Conservation (phyloP, 2,329 filamentous ascomycete genomes). For the Pseudocercospora pini-densiflorae region DNA sequence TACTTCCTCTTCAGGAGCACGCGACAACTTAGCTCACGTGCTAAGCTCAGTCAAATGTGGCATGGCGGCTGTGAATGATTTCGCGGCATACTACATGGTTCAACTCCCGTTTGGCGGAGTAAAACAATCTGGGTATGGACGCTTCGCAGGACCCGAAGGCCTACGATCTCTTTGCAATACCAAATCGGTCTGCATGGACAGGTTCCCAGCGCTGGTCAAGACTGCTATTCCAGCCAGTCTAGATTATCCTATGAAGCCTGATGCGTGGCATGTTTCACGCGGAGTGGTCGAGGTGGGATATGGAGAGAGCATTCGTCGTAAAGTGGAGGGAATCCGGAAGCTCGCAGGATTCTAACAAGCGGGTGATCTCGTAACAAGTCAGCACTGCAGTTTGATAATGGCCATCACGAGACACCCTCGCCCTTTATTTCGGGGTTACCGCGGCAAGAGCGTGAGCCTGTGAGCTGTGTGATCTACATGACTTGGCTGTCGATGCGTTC, state of each 20-base stretch:
- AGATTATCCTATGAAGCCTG: constrained; percentile 72
- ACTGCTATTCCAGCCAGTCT: constrained; percentile 82
- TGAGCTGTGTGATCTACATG: neutral
- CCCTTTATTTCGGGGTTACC: constrained; percentile 7
- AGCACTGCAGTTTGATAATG: constrained; percentile 2
- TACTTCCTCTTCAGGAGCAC: constrained; percentile 47
- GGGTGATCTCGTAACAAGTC: constrained; percentile 13
- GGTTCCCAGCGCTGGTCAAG: constrained; percentile 59
- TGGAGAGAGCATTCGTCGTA: constrained; percentile 46
- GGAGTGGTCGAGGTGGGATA: constrained; percentile 56
- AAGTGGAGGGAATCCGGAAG: constrained; percentile 46
- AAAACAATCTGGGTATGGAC: constrained; percentile 84
- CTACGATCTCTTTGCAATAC: constrained; percentile 81
- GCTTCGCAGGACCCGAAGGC: constrained; percentile 91
- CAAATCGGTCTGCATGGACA: constrained; percentile 85
- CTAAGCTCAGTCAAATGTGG: constrained; percentile 74
- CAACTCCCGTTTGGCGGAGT: constrained; percentile 93
- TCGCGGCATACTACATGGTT: constrained; percentile 89
- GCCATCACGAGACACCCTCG: constrained; percentile 2
- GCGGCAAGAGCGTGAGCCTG: constrained; percentile 7
- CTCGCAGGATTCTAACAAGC: constrained; percentile 37
- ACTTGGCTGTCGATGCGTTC: neutral
- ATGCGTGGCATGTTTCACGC: constrained; percentile 48
- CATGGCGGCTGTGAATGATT: constrained; percentile 96
- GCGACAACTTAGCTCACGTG: constrained; percentile 65